Evolutionary conservation across 2,329 filamentous ascomycete genomes (phyloP).

Genomic region (Venturia carpophila): DNA sequence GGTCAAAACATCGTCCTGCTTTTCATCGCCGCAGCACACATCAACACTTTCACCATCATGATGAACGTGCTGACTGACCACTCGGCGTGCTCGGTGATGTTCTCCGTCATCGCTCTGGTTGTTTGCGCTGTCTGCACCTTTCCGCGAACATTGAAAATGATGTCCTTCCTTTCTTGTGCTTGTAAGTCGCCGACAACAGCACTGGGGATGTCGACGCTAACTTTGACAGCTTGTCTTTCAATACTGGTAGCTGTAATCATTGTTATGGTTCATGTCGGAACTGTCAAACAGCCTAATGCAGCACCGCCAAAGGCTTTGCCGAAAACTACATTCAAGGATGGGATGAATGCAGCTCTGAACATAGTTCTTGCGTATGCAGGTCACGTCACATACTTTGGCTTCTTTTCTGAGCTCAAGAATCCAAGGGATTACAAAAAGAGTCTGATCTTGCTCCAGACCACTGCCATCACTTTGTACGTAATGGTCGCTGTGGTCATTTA

Average conservation of each 20-base stretch:
- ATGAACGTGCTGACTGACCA: slow-evolving; percentile 57
- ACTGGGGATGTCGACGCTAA: slow-evolving; percentile 24
- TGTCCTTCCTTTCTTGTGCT: slow-evolving; percentile 54
- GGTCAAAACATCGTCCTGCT: slow-evolving; percentile 57
- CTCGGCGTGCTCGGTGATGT: slow-evolving; percentile 56
- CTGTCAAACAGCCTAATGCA: slow-evolving; percentile 36
- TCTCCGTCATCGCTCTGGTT: slow-evolving; percentile 51
- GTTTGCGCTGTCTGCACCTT: slow-evolving; percentile 53
- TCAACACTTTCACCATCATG: slow-evolving; percentile 62
- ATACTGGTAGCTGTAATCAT: slow-evolving; percentile 57
- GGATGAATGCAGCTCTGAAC: slow-evolving; percentile 38
- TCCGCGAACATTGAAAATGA: slow-evolving; percentile 54
- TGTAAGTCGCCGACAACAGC: slow-evolving; percentile 38
- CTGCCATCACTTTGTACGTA: slow-evolving; percentile 55
- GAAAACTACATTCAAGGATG: slow-evolving; percentile 2
- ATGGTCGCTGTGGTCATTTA: slow-evolving; percentile 62
- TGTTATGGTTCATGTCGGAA: slow-evolving; percentile 58
- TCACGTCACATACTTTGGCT: slow-evolving; percentile 60
- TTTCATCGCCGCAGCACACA: slow-evolving; percentile 65
- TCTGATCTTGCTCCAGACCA: slow-evolving; percentile 52
- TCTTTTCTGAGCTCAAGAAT: slow-evolving; percentile 57
- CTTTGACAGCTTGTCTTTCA: slow-evolving; percentile 49
- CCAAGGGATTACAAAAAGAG: slow-evolving; percentile 55
- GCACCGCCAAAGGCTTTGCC: not conserved
- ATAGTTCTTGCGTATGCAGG: slow-evolving; percentile 64